Conservation (phyloP, 1,139 yeast species). For the Trichomonascaceae sp. region DNA sequence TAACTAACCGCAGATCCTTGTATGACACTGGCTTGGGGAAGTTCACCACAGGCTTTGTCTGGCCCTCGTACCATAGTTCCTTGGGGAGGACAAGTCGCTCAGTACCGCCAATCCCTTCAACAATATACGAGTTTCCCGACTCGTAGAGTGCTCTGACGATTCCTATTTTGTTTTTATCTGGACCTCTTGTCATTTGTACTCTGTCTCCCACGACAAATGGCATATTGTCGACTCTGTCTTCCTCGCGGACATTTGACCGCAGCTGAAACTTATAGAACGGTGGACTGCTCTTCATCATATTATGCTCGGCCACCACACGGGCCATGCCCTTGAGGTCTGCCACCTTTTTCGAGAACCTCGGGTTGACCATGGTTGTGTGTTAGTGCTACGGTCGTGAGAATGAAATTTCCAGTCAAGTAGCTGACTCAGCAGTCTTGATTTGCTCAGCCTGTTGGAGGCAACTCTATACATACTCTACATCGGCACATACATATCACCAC, state of each 20-base stretch:
- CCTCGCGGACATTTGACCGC: slow-evolving; percentile 14
- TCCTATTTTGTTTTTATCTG: slow-evolving; percentile 58
- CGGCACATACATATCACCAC: too few relatives aligned
- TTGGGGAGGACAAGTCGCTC: slow-evolving; percentile 48
- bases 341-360: slow-evolving; percentile 10
- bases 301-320: slow-evolving; percentile 11
- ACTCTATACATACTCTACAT: too few relatives aligned
- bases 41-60: slow-evolving; percentile 50
- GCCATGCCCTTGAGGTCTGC: slow-evolving; percentile 15
- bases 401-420: background rate
- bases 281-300: slow-evolving; percentile 12
- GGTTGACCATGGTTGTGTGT: slow-evolving; percentile 9
- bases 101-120: slow-evolving; percentile 47
- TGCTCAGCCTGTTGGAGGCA: too few relatives aligned
- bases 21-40: slow-evolving; percentile 49
- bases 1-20: slow-evolving; percentile 59
- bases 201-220: slow-evolving; percentile 48
- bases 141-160: slow-evolving; percentile 36
- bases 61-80: slow-evolving; percentile 61
- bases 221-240: slow-evolving; percentile 11
- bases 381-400: background rate
- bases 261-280: slow-evolving; percentile 15
- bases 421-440: too few relatives aligned
- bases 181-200: slow-evolving; percentile 55
- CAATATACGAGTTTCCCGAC: slow-evolving; percentile 38